A percentile compares a stretch with the other conserved stretches of the same genome.
phyloP scores from a whole-genome alignment of 192 early-diverging fungal genomes.

The Rhizophagus prolifer region DNA sequence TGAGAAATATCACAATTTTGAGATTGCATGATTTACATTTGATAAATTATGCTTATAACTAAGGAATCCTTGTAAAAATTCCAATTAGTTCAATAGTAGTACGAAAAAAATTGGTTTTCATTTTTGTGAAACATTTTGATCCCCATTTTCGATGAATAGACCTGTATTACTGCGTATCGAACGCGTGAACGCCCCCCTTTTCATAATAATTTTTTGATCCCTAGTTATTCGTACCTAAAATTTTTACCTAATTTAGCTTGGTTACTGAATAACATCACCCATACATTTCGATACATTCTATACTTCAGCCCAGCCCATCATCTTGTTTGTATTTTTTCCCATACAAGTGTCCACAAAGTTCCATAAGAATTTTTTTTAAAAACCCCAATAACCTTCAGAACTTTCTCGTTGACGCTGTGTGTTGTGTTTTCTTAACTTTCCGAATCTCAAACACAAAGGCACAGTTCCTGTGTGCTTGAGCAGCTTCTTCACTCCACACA shows the following conservation, averaged over 20 bases:
- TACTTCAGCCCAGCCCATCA: neutral
- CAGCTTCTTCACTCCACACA: slow-evolving; percentile 11
- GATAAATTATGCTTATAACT: neutral
- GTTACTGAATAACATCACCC: neutral
- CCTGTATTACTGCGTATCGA: too few relatives aligned
- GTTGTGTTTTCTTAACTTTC: slow-evolving; percentile 13
- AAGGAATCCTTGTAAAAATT: neutral
- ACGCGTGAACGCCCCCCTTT: neutral
- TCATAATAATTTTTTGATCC: neutral
- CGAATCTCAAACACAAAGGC: slow-evolving; percentile 13
- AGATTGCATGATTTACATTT: too few relatives aligned
- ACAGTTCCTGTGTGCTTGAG: slow-evolving; percentile 24
- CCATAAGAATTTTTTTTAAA: neutral
- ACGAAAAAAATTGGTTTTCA: neutral
- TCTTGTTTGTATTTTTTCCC: neutral
- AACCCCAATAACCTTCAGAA: neutral
- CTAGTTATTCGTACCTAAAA: neutral
- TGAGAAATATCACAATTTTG: too few relatives aligned
- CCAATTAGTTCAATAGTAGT: neutral
- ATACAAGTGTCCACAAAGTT: neutral
- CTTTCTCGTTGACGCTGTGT: neutral
- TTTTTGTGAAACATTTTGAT: neutral
- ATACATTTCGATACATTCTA: neutral
- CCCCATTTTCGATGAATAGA: neutral
- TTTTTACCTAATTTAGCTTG: neutral